Evolutionary conservation across 805 yeast genomes (phyloP).

Genomic region (Nakazawaea pomicola): DNA sequence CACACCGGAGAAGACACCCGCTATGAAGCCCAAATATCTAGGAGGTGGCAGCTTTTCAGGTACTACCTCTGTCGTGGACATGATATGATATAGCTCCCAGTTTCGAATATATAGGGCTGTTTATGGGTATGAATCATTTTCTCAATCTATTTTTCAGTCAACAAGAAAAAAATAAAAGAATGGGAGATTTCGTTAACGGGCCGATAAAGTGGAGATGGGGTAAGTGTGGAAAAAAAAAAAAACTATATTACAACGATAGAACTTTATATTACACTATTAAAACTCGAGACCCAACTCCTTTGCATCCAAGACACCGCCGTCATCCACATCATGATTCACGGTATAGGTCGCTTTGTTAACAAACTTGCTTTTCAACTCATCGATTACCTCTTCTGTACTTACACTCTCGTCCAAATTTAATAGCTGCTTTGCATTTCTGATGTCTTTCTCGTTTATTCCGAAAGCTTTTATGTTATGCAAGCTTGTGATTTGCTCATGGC

Average conservation of each 20-base stretch:
- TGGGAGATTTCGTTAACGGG: no score
- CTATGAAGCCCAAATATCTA: conserved; percentile 69
- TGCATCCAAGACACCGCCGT: neutral
- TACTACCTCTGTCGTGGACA: neutral
- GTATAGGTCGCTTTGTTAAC: conserved; percentile 7
- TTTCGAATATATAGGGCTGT: no score
- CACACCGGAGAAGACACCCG: conserved; percentile 85
- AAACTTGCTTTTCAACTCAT: conserved; percentile 1
- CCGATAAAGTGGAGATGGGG: conserved; percentile 1
- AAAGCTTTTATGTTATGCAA: conserved; percentile 12
- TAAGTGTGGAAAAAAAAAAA: neutral
- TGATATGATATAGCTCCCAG: no score
- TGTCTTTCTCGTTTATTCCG: conserved; percentile 9
- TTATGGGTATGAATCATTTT: no score
- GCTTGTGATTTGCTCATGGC: conserved; percentile 8
- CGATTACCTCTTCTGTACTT: conserved; percentile 5
- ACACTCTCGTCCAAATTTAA: conserved; percentile 1
- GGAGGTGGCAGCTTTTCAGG: conserved; percentile 34
- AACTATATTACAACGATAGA: neutral
- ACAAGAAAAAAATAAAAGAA: no score
- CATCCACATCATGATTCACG: neutral
- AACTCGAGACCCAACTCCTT: conserved; percentile 1
- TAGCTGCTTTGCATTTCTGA: conserved; percentile 4
- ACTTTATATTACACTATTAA: neutral
- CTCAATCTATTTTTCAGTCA: neutral